Evolutionary conservation across 1,284 basidiomycete genomes (phyloP).

Genomic region (Cerioporus squamosus): DNA sequence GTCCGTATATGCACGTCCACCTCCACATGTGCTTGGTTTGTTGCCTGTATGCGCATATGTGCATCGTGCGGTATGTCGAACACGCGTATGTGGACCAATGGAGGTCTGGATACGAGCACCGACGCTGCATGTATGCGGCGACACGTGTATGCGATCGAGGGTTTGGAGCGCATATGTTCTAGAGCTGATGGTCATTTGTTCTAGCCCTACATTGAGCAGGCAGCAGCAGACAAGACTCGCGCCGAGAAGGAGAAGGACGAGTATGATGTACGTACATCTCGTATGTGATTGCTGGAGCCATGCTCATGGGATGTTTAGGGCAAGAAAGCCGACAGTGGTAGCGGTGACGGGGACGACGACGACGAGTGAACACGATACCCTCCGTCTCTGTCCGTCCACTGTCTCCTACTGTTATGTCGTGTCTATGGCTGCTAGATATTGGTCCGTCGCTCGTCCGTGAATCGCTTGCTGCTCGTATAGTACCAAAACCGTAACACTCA

Average conservation of each 20-base stretch:
- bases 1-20: too few species aligned
- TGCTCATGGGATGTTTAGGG: constrained; percentile 31
- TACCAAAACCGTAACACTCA: constrained; percentile 25
- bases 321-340: constrained; percentile 53
- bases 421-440: constrained; percentile 24
- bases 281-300: constrained; percentile 2
- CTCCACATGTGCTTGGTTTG: too few species aligned
- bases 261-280: constrained; percentile 59
- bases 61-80: too few species aligned
- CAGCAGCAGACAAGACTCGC: constrained; percentile 84
- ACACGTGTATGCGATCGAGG: too few species aligned
- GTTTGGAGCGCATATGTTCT: background rate
- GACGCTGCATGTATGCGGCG: too few species aligned
- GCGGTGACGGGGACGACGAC: constrained; percentile 63
- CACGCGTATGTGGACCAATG: too few species aligned
- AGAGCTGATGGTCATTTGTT: constrained; percentile 11
- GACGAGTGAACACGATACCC: constrained; percentile 39
- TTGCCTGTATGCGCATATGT: too few species aligned
- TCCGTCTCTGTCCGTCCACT: constrained; percentile 1
- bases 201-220: constrained; percentile 92
- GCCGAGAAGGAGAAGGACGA: constrained; percentile 83
- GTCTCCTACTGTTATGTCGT: constrained; percentile 12
- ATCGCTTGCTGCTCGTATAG: constrained; percentile 23
- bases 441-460: constrained; percentile 4
- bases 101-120: too few species aligned